These are phyloP conservation scores for Trichoderma gamsii DNA, from an alignment of 495 filamentous ascomycete species.

Conservation along the genomic window DNA sequence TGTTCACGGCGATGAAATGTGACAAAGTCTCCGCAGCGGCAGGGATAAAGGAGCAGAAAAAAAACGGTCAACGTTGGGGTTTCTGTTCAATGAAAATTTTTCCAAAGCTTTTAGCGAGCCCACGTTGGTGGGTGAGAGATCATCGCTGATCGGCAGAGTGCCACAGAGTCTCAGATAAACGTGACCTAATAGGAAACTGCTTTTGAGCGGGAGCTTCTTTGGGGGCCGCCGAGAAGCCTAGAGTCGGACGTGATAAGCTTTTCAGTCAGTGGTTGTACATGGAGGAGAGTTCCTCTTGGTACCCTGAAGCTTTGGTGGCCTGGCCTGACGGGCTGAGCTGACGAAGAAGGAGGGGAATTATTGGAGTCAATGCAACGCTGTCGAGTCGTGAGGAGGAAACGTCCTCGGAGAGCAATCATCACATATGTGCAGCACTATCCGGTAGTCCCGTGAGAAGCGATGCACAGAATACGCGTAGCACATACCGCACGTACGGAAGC, in stretches of 20 bases:
- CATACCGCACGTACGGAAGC: background rate
- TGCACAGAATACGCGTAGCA: background rate
- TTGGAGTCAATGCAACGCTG: background rate
- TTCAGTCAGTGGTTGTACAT: background rate
- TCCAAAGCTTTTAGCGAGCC: background rate
- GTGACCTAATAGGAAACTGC: background rate
- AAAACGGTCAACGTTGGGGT: background rate
- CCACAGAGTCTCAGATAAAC: background rate
- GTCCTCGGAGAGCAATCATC: background rate
- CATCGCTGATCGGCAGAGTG: conserved; percentile 1
- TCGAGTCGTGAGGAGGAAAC: background rate
- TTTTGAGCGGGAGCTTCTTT: background rate
- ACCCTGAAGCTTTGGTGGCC: background rate
- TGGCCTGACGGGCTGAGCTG: background rate
- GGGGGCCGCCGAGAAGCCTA: background rate
- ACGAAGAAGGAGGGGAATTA: background rate
- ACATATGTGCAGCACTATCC: background rate
- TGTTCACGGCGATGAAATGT: background rate
- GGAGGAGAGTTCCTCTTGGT: background rate
- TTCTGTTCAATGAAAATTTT: background rate
- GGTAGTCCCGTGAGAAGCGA: background rate
- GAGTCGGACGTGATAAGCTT: background rate
- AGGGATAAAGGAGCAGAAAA: background rate
- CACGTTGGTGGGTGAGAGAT: background rate
- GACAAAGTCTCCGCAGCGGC: background rate